These are phyloP conservation scores for Beauveria brongniartii DNA, from an alignment of 2,329 filamentous ascomycete genomes.

Conservation along the genomic window DNA sequence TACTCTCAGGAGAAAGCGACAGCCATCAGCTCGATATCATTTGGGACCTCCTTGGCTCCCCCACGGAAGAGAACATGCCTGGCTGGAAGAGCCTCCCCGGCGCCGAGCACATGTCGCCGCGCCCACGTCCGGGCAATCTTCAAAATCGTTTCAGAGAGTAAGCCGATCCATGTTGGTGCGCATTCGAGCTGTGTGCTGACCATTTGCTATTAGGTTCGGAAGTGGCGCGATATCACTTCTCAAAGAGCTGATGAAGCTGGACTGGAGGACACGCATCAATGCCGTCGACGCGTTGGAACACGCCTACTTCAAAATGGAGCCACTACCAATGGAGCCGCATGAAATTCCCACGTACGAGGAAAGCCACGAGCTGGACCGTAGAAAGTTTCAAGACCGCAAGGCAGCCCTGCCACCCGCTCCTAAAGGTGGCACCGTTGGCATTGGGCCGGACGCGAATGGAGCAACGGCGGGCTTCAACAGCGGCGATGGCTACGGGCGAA, in stretches of 20 bases:
- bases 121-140: constrained; percentile 56
- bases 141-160: constrained; percentile 67
- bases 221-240: constrained; percentile 70
- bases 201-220: constrained; percentile 42
- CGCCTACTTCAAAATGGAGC: constrained; percentile 76
- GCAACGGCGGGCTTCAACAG: constrained; percentile 40
- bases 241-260: constrained; percentile 73
- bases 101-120: constrained; percentile 63
- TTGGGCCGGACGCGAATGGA: constrained; percentile 49
- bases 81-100: constrained; percentile 79
- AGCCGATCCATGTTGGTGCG: constrained; percentile 14
- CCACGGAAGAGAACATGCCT: constrained; percentile 86
- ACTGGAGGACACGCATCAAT: constrained; percentile 85
- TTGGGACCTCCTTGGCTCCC: constrained; percentile 84
- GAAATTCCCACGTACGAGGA: constrained; percentile 91
- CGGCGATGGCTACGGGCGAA: constrained; percentile 40
- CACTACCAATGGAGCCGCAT: constrained; percentile 70
- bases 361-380: constrained; percentile 90
- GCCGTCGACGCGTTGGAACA: constrained; percentile 90
- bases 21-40: constrained; percentile 86
- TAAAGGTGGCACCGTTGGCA: constrained; percentile 81
- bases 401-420: constrained; percentile 81
- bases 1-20: constrained; percentile 84
- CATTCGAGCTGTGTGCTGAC: constrained; percentile 13
- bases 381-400: constrained; percentile 82